phyloP scores from a whole-genome alignment of 179 eudicot genomes.

The Heliamphora pulchella region DNA sequence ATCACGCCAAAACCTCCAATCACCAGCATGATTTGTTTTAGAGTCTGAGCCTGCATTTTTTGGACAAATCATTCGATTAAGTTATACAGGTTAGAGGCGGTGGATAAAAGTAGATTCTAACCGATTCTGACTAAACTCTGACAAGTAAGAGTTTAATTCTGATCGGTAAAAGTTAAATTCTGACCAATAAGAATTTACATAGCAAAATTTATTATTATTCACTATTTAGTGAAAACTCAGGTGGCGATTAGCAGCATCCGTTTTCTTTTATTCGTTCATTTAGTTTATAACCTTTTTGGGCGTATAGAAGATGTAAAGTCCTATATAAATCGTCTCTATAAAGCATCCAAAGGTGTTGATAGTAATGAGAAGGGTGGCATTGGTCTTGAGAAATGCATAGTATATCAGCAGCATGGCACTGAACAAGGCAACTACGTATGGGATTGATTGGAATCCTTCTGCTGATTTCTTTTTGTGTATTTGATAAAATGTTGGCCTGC shows the following conservation, averaged over 20 bases:
- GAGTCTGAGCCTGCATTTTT: constrained; percentile 9
- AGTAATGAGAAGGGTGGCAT: constrained; percentile 64
- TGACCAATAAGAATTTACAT: no score
- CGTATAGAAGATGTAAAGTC: constrained; percentile 47
- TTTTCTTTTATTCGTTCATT: neutral
- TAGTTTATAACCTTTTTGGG: constrained; percentile 30
- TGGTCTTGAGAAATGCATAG: constrained; percentile 58
- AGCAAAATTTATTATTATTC: no score
- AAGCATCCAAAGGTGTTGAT: constrained; percentile 68
- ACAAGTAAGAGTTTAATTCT: no score
- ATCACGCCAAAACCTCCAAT: constrained; percentile 14
- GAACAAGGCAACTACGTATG: constrained; percentile 60
- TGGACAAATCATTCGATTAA: neutral
- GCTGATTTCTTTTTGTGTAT: constrained; percentile 75
- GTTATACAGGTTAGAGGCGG: no score
- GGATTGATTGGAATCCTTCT: constrained; percentile 65
- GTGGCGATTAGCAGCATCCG: no score
- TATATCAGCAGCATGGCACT: constrained; percentile 68
- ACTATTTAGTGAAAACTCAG: no score
- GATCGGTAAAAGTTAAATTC: no score
- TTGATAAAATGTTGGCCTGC: constrained; percentile 70
- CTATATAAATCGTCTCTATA: constrained; percentile 52
- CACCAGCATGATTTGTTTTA: constrained; percentile 8
- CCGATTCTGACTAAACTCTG: no score
- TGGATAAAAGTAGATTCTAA: no score